Evolutionary conservation across 371 early-diverging fungal genomes (phyloP).

Genomic region (Apophysomyces trapeziformis): DNA sequence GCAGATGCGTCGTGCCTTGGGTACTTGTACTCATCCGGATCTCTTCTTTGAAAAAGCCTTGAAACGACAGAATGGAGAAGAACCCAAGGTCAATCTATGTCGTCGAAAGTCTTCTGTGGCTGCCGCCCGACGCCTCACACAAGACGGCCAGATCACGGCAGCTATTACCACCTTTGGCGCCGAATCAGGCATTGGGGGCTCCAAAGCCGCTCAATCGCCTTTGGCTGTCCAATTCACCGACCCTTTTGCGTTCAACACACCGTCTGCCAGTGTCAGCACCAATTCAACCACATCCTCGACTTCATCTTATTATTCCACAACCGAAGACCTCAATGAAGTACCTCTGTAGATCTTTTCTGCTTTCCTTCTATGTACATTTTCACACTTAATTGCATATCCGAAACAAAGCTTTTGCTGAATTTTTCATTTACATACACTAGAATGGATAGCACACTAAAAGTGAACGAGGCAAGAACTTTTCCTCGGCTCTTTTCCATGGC

Average conservation of each 20-base stretch:
- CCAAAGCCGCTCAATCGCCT: conserved; percentile 2
- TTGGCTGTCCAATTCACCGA: conserved; percentile 1
- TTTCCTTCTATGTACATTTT: neutral
- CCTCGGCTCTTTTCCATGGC: neutral
- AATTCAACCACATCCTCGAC: neutral
- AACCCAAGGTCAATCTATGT: conserved; percentile 15
- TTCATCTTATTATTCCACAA: conserved; percentile 6
- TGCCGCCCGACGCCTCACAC: conserved; percentile 36
- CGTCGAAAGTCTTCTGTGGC: conserved; percentile 32
- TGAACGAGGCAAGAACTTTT: neutral
- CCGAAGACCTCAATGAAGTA: neutral
- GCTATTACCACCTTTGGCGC: conserved; percentile 29
- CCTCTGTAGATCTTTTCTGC: neutral
- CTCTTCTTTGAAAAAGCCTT: conserved; percentile 59
- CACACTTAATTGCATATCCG: conserved; percentile 3
- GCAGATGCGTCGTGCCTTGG: conserved; percentile 84
- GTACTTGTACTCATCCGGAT: conserved; percentile 82
- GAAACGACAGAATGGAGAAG: conserved; percentile 36
- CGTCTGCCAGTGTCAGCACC: conserved; percentile 1
- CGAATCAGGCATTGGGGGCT: conserved; percentile 18
- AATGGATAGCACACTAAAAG: too few species aligned
- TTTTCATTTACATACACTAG: too few species aligned
- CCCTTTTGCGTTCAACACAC: neutral
- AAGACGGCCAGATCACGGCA: conserved; percentile 30
- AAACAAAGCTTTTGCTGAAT: neutral